Conservation (phyloP, 805 yeast genomes). For the Clavispora santaluciae region DNA sequence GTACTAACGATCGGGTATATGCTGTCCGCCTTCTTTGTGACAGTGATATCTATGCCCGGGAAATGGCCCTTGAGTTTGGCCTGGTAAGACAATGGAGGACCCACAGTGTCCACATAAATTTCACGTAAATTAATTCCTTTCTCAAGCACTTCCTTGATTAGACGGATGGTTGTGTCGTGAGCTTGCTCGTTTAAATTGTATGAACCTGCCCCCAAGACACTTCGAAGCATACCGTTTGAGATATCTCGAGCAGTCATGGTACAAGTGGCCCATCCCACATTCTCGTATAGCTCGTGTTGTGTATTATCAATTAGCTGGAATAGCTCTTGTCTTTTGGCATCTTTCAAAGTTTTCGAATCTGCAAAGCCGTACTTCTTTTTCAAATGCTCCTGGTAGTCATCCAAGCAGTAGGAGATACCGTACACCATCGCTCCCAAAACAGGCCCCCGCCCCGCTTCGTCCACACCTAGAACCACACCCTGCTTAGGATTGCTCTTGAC, state of each 20-base stretch:
- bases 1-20: constrained; percentile 88
- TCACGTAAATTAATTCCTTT: constrained; percentile 62
- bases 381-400: constrained; percentile 44
- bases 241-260: constrained; percentile 85
- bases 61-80: constrained; percentile 64
- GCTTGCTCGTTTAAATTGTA: constrained; percentile 93
- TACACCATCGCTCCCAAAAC: constrained; percentile 98
- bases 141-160: constrained; percentile 62
- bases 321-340: constrained; percentile 58
- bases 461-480: constrained; percentile 75
- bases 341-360: constrained; percentile 86
- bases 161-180: constrained; percentile 83
- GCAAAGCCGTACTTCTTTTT: constrained; percentile 70
- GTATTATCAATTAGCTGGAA: constrained; percentile 53
- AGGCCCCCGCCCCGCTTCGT: constrained; percentile 99
- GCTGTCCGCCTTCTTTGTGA: constrained; percentile 93
- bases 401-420: constrained; percentile 74
- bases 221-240: constrained; percentile 78
- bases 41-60: constrained; percentile 69
- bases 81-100: constrained; percentile 86
- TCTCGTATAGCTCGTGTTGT: constrained; percentile 39
- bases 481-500: constrained; percentile 26
- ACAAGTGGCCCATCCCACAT: constrained; percentile 86
- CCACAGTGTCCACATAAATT: constrained; percentile 92
- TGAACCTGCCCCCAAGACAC: constrained; percentile 43